phyloP scores from a whole-genome alignment of 345 rosid genomes.

The Durio zibethinus region DNA sequence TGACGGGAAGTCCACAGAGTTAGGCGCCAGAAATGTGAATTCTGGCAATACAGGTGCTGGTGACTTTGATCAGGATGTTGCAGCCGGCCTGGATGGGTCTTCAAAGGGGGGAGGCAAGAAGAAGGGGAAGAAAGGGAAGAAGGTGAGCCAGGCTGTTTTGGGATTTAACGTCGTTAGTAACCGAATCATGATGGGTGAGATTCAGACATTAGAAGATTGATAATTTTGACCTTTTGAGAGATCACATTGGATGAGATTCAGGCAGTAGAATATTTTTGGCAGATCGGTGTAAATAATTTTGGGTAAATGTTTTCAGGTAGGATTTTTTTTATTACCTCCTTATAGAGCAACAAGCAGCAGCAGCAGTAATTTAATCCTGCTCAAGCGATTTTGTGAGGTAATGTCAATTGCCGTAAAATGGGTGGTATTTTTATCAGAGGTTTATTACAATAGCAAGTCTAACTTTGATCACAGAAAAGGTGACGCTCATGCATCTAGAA shows the following conservation, averaged over 20 bases:
- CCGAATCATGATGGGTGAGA: conserved; percentile 99
- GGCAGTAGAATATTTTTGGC: not conserved
- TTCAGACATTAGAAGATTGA: conserved; percentile 79
- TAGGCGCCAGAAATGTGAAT: conserved; percentile 37
- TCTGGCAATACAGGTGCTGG: conserved; percentile 31
- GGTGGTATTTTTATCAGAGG: not conserved
- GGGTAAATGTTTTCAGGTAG: conserved; percentile 5
- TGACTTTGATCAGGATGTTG: conserved; percentile 15
- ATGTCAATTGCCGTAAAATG: not conserved
- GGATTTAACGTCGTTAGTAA: conserved; percentile 97
- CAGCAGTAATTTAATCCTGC: conserved; percentile 38
- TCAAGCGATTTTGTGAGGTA: conserved; percentile 43
- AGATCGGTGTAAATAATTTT: not conserved
- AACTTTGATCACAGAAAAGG: not conserved
- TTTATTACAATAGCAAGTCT: not conserved
- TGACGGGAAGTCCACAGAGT: conserved; percentile 39
- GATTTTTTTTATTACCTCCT: conserved; percentile 11
- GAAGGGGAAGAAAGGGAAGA: conserved; percentile 86
- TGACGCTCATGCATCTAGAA: not conserved
- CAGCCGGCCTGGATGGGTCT: conserved; percentile 35
- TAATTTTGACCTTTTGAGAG: not conserved
- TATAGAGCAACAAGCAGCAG: conserved; percentile 29
- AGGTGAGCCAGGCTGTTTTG: conserved; percentile 67
- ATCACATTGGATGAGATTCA: not conserved
- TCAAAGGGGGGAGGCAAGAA: conserved; percentile 75